Evolutionary conservation across 441 rosid genomes (phyloP).

Genomic region (Erodium trifolium): DNA sequence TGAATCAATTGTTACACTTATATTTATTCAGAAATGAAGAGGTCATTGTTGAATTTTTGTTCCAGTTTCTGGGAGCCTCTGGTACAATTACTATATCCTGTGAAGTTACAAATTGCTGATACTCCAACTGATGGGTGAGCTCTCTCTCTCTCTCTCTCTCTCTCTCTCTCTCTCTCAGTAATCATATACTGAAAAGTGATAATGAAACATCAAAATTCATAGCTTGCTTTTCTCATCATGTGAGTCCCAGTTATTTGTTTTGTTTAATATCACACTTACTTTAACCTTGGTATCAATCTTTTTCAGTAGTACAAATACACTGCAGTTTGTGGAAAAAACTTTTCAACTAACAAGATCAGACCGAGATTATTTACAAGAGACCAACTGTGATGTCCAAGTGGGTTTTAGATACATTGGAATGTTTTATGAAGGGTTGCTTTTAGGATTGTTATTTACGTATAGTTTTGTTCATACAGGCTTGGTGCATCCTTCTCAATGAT

Average conservation of each 20-base stretch:
- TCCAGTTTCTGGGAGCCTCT: conserved; percentile 20
- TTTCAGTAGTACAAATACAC: conserved; percentile 12
- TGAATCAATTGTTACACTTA: not conserved
- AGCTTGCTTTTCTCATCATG: conserved; percentile 1
- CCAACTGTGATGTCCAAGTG: conserved; percentile 21
- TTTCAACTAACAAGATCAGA: conserved; percentile 15
- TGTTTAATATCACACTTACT: not conserved
- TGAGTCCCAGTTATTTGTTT: not conserved
- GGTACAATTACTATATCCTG: conserved; percentile 15
- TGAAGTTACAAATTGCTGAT: conserved; percentile 14
- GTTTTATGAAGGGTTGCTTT: not conserved
- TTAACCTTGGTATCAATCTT: conserved; percentile 6
- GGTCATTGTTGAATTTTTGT: not conserved
- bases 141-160: conserved; percentile 8
- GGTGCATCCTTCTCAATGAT: conserved; percentile 23
- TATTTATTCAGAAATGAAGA: conserved; percentile 9
- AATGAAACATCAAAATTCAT: not conserved
- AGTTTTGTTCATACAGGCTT: conserved; percentile 15
- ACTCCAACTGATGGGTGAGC: conserved; percentile 22
- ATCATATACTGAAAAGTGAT: not conserved
- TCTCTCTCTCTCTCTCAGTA: conserved; percentile 7
- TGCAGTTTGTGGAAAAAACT: conserved; percentile 11
- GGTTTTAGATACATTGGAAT: conserved; percentile 5
- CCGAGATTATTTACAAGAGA: conserved; percentile 12
- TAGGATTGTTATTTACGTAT: not conserved